These are phyloP conservation scores for Rhizodiscina lignyota DNA, from an alignment of 495 filamentous ascomycete genomes.

Conservation along the genomic window DNA sequence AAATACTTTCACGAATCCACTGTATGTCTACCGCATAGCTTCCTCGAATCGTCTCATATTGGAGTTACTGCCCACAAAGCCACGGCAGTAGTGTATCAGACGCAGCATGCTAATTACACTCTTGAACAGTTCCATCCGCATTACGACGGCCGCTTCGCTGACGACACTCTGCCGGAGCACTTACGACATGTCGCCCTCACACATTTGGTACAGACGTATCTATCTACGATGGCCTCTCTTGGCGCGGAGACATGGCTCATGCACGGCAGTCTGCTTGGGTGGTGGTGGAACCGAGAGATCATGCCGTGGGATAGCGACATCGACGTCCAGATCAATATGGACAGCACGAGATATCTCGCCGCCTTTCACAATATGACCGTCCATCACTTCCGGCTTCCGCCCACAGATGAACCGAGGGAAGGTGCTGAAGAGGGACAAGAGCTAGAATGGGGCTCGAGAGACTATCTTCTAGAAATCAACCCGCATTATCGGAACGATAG, in stretches of 20 bases:
- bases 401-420: constrained; percentile 3
- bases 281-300: constrained; percentile 50
- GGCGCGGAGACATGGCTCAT: constrained; percentile 47
- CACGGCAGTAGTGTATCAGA: background rate
- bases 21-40: constrained; percentile 3
- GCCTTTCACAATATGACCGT: constrained; percentile 47
- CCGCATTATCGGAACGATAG: constrained; percentile 35
- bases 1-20: constrained; percentile 20
- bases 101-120: constrained; percentile 1
- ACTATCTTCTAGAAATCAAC: constrained; percentile 37
- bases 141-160: constrained; percentile 22
- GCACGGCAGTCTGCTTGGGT: constrained; percentile 42
- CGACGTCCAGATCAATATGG: constrained; percentile 40
- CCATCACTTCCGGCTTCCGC: constrained; percentile 31
- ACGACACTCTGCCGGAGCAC: constrained; percentile 5
- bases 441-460: constrained; percentile 15
- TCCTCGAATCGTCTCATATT: background rate
- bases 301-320: constrained; percentile 49
- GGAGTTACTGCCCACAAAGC: background rate
- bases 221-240: constrained; percentile 36
- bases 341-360: constrained; percentile 38
- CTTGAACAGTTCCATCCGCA: constrained; percentile 21
- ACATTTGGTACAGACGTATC: constrained; percentile 36
- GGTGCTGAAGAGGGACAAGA: constrained; percentile 9
- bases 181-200: constrained; percentile 24